These are phyloP conservation scores for Pichia sorboxylosa DNA, from an alignment of 1,139 yeast species.

Conservation along the genomic window DNA sequence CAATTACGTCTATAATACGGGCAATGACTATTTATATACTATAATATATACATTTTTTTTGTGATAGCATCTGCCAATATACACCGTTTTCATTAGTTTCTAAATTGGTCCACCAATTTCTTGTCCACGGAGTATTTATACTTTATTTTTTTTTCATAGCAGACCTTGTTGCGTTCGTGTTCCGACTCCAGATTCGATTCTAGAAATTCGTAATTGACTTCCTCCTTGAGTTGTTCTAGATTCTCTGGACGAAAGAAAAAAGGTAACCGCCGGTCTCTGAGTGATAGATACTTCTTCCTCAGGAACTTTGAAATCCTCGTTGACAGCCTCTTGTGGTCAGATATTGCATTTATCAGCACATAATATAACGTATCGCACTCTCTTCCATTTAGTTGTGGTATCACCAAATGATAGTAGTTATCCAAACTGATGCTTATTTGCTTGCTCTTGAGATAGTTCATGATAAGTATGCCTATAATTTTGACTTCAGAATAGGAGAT, in stretches of 20 bases:
- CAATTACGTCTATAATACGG: no score
- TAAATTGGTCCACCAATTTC: no score
- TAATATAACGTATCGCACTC: slow-evolving; percentile 17
- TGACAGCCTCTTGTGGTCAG: slow-evolving; percentile 5
- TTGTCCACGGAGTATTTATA: no score
- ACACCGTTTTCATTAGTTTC: no score
- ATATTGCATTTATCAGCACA: slow-evolving; percentile 8
- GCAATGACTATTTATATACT: no score
- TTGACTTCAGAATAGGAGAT: slow-evolving; percentile 7
- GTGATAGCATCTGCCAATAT: no score
- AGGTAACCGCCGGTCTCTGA: slow-evolving; percentile 9
- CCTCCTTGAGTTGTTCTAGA: slow-evolving; percentile 1
- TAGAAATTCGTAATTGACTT: slow-evolving; percentile 9
- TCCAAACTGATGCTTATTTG: slow-evolving; percentile 5
- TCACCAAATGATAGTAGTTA: slow-evolving; percentile 12
- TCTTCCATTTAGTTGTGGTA: slow-evolving; percentile 14
- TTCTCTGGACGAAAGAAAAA: slow-evolving; percentile 3
- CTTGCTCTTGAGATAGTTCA: slow-evolving; percentile 6
- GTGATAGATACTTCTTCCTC: neutral
- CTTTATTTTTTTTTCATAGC: no score
- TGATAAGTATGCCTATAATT: slow-evolving; percentile 12
- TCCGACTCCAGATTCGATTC: slow-evolving; percentile 3
- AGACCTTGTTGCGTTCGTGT: slow-evolving; percentile 7
- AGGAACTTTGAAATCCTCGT: slow-evolving; percentile 2
- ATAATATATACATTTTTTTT: no score